Evolutionary conservation across 2,329 filamentous ascomycete genomes (phyloP).

Genomic region (Alternaria arborescens): DNA sequence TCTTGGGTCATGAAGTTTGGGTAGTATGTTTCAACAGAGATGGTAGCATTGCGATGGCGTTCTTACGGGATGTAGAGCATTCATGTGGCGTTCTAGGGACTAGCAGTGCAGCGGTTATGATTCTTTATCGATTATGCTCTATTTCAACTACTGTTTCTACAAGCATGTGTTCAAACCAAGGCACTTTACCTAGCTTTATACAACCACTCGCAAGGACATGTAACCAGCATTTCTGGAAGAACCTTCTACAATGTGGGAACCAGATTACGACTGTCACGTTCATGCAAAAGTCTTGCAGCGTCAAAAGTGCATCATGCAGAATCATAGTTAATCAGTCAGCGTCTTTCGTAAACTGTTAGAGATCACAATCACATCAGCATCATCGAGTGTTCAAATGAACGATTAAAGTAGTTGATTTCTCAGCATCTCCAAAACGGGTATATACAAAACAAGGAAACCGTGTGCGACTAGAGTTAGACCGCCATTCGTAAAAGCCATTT

Average conservation of each 20-base stretch:
- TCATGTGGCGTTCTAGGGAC: neutral
- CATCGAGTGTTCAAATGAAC: neutral
- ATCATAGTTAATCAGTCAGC: neutral
- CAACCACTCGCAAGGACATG: neutral
- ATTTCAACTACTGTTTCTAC: neutral
- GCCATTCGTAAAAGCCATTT: constrained; percentile 1
- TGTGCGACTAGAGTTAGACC: constrained; percentile 4
- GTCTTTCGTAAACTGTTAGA: neutral
- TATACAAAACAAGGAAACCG: constrained; percentile 6
- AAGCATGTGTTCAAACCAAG: neutral
- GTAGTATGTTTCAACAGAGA: neutral
- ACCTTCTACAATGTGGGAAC: neutral
- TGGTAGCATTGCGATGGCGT: neutral
- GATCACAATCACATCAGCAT: neutral
- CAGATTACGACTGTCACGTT: too few relatives aligned
- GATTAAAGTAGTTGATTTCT: neutral
- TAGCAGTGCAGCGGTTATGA: neutral
- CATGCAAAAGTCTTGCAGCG: neutral
- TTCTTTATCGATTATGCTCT: neutral
- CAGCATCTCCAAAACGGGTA: neutral
- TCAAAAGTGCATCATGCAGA: neutral
- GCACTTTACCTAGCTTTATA: neutral
- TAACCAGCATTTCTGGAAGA: neutral
- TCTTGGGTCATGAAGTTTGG: neutral
- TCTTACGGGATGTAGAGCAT: neutral